Evolutionary conservation across 345 rosid genomes (phyloP).

Genomic region (Aquilaria yunnanensis): DNA sequence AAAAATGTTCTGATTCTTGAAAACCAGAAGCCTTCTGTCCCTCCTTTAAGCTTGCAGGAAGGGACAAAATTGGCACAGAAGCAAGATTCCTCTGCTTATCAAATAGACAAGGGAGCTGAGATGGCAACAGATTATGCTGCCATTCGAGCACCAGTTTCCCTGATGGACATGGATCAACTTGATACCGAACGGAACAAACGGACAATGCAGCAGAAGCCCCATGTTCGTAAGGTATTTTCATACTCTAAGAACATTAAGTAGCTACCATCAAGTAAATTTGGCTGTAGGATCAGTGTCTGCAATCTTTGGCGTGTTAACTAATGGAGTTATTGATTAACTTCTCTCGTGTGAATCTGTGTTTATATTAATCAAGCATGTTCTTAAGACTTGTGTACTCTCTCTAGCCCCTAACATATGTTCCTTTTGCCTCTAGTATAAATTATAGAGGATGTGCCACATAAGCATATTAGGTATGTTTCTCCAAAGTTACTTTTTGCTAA

Average conservation of each 20-base stretch:
- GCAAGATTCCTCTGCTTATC: slow-evolving; percentile 13
- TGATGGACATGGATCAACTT: slow-evolving; percentile 19
- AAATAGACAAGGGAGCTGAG: slow-evolving; percentile 23
- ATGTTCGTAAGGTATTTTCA: slow-evolving; percentile 31
- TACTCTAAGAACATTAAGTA: slow-evolving; percentile 12
- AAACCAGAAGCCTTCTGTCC: slow-evolving; percentile 39
- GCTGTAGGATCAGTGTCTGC: too few species aligned
- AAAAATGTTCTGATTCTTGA: slow-evolving; percentile 69
- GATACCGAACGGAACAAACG: slow-evolving; percentile 28
- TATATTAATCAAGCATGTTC: too few species aligned
- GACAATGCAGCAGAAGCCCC: slow-evolving; percentile 23
- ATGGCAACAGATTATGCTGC: slow-evolving; percentile 25
- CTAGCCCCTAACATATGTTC: too few species aligned
- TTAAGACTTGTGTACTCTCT: too few species aligned
- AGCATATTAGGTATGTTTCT: too few species aligned
- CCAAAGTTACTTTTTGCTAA: too few species aligned
- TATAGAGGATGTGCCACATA: too few species aligned
- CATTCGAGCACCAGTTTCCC: slow-evolving; percentile 26
- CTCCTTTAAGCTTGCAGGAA: slow-evolving; percentile 27
- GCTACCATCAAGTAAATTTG: background rate
- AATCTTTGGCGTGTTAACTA: too few species aligned
- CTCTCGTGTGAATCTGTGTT: too few species aligned
- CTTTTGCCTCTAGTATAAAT: too few species aligned
- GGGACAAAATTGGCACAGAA: slow-evolving; percentile 23
- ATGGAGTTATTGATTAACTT: too few species aligned